A percentile compares a stretch with the other conserved stretches of the same genome.
Conservation (phyloP, 495 filamentous ascomycete genomes). For the Neurospora sp. region DNA sequence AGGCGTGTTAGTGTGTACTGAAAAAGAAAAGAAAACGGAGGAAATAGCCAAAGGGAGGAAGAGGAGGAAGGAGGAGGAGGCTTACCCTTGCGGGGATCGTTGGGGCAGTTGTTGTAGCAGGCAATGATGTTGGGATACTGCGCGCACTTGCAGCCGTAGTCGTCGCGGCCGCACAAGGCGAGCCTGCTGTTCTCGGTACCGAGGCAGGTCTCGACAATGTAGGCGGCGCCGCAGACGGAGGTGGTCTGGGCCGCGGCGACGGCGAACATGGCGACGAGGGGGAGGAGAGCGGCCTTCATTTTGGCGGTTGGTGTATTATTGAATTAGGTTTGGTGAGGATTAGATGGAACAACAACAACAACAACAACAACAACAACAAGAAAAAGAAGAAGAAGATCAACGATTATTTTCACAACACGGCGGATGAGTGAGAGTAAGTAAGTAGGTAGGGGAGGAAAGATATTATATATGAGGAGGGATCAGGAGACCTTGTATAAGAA, state of each 20-base stretch:
- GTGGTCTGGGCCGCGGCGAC: slow-evolving; percentile 19
- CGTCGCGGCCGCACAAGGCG: slow-evolving; percentile 20
- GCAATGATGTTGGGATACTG: slow-evolving; percentile 28
- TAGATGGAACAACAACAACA: background rate
- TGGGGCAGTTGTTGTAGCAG: slow-evolving; percentile 42
- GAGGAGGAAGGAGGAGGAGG: background rate
- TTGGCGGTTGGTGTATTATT: slow-evolving; percentile 4
- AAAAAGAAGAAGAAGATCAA: background rate
- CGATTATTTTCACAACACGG: background rate
- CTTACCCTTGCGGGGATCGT: slow-evolving; percentile 24
- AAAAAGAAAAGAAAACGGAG: background rate
- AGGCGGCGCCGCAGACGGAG: slow-evolving; percentile 28
- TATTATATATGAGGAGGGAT: background rate
- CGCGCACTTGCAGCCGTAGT: slow-evolving; percentile 33
- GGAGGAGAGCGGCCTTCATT: slow-evolving; percentile 28
- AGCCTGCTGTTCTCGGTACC: slow-evolving; percentile 26
- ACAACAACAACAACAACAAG: background rate
- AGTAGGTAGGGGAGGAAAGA: background rate
- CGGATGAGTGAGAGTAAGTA: background rate
- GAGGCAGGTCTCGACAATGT: slow-evolving; percentile 37
- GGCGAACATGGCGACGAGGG: slow-evolving; percentile 22
- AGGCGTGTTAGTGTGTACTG: background rate
- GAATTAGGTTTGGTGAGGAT: background rate
- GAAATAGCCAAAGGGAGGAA: background rate
- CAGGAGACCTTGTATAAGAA: background rate